Percentiles rank a stretch among this genome's conserved stretches.
Evolutionary conservation across 805 yeast species (phyloP).

Genomic region (Grigorovia transvaalensis): DNA sequence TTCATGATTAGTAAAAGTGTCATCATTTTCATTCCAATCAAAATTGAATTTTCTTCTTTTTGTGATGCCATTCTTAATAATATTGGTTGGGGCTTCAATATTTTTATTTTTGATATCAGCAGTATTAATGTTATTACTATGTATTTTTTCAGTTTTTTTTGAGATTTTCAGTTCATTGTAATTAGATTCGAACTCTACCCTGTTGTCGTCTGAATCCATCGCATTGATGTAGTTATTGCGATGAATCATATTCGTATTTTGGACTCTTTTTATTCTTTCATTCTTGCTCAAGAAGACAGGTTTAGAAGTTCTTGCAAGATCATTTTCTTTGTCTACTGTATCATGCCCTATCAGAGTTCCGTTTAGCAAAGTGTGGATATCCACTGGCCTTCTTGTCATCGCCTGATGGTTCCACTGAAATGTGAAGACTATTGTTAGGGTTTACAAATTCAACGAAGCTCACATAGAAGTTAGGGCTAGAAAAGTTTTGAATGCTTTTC

Average conservation of each 20-base stretch:
- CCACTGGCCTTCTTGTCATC: background rate
- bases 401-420: background rate
- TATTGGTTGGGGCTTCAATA: background rate
- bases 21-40: constrained; percentile 62
- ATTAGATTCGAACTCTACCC: background rate
- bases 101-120: background rate
- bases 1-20: constrained; percentile 40
- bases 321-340: too few relatives aligned
- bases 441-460: too few relatives aligned
- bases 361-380: background rate
- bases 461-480: too few relatives aligned
- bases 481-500: background rate
- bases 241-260: background rate
- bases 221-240: background rate
- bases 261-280: background rate
- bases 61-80: background rate
- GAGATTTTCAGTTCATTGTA: too few relatives aligned
- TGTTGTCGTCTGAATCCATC: too few relatives aligned
- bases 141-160: too few relatives aligned
- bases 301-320: background rate
- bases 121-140: too few relatives aligned
- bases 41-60: constrained; percentile 40
- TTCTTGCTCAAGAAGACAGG: background rate
- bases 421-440: background rate
- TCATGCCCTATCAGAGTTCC: too few relatives aligned